Conservation (phyloP, 768 basidiomycete species). For the Infundibulicybe gibba region DNA sequence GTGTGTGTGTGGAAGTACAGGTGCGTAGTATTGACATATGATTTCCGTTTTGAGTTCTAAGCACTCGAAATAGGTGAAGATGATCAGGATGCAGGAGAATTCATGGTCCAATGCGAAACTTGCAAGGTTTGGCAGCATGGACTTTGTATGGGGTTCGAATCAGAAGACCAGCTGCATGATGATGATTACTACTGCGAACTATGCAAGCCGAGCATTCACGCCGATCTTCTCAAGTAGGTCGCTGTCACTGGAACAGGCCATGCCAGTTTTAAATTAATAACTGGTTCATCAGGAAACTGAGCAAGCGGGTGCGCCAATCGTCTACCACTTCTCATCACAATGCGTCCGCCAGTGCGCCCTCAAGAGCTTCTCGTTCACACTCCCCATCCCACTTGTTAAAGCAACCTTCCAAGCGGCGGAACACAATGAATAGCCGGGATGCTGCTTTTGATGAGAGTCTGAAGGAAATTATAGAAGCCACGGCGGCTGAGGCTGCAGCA, state of each 20-base stretch:
- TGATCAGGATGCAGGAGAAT: conserved; percentile 82
- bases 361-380: conserved; percentile 72
- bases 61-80: conserved; percentile 47
- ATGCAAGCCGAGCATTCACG: conserved; percentile 85
- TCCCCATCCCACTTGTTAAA: conserved; percentile 58
- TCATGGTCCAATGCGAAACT: conserved; percentile 97
- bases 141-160: conserved; percentile 89
- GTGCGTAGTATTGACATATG: conserved; percentile 33
- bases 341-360: conserved; percentile 28
- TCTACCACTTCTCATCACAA: conserved; percentile 62
- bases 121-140: conserved; percentile 99
- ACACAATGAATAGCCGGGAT: conserved; percentile 97
- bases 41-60: conserved; percentile 18
- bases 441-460: conserved; percentile 89
- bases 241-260: conserved; percentile 24
- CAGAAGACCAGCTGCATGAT: conserved; percentile 66
- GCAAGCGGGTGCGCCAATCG: conserved; percentile 60
- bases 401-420: conserved; percentile 80
- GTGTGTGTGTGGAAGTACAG: conserved; percentile 82
- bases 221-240: conserved; percentile 76
- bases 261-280: conserved; percentile 12
- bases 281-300: conserved; percentile 46
- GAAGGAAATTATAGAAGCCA: conserved; percentile 71
- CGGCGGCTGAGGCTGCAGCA: conserved; percentile 64
- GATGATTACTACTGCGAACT: conserved; percentile 92